Conservation (phyloP, 306 rosid species). For the Cucumis hystrix region DNA sequence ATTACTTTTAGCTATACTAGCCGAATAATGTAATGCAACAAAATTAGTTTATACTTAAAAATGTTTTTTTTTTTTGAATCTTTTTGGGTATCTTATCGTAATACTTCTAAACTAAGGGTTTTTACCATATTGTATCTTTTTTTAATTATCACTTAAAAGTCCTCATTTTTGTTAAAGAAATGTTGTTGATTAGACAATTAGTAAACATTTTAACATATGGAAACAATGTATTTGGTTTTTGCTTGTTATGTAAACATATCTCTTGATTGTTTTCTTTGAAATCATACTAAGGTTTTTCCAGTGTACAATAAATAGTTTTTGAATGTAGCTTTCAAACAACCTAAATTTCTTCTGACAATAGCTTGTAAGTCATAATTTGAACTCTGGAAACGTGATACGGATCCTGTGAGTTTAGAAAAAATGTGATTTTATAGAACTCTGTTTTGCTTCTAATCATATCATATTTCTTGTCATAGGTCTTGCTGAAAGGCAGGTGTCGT, state of each 20-base stretch:
- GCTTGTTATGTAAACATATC: neutral
- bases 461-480: conserved; percentile 43
- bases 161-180: neutral
- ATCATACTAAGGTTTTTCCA: neutral
- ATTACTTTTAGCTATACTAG: neutral
- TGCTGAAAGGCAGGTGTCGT: conserved; percentile 69
- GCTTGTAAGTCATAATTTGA: neutral
- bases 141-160: neutral
- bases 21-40: neutral
- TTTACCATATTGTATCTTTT: neutral
- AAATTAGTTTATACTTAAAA: neutral
- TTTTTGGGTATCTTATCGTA: neutral
- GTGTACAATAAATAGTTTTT: neutral
- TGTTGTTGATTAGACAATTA: neutral
- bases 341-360: neutral
- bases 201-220: neutral
- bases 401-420: neutral
- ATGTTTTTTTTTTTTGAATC: neutral
- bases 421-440: neutral
- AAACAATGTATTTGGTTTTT: neutral
- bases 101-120: neutral
- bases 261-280: neutral
- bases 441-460: conserved; percentile 15
- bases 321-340: neutral
- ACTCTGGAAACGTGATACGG: neutral